Conservation (phyloP, 139 green algal genomes). For the Picochlorum costavermella region DNA sequence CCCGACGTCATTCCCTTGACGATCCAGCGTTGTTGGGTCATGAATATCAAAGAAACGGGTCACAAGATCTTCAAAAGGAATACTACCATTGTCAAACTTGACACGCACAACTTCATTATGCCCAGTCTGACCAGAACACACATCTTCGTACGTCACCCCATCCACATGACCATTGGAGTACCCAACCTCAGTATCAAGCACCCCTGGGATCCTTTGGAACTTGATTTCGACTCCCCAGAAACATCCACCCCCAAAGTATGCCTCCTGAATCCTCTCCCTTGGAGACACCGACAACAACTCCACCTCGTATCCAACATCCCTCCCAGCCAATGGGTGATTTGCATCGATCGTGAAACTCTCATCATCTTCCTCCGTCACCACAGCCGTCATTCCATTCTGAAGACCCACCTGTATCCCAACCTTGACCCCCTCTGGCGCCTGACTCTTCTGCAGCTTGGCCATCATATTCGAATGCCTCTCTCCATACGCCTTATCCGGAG, state of each 20-base stretch:
- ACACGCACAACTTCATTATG: slow-evolving; percentile 79
- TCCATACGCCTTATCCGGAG: slow-evolving; percentile 36
- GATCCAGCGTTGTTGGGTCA: slow-evolving; percentile 69
- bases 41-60: slow-evolving; percentile 62
- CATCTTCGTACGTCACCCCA: slow-evolving; percentile 36
- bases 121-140: slow-evolving; percentile 55
- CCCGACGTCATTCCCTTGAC: slow-evolving; percentile 65
- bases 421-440: slow-evolving; percentile 40
- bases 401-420: slow-evolving; percentile 37
- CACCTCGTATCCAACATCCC: slow-evolving; percentile 65
- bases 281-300: slow-evolving; percentile 43
- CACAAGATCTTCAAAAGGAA: slow-evolving; percentile 57
- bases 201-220: slow-evolving; percentile 57
- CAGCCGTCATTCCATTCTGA: slow-evolving; percentile 38
- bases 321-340: slow-evolving; percentile 64
- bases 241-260: slow-evolving; percentile 51
- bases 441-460: slow-evolving; percentile 24
- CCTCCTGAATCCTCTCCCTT: slow-evolving; percentile 21
- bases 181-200: slow-evolving; percentile 58
- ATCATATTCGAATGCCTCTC: slow-evolving; percentile 23
- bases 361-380: slow-evolving; percentile 19
- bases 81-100: slow-evolving; percentile 45
- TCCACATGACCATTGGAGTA: slow-evolving; percentile 44
- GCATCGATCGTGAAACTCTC: slow-evolving; percentile 38
- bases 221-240: slow-evolving; percentile 49